A percentile compares a stretch with the other conserved stretches of the same genome.
phyloP scores from a whole-genome alignment of 306 rosid genomes.

The Pterocarpus santalinus region DNA sequence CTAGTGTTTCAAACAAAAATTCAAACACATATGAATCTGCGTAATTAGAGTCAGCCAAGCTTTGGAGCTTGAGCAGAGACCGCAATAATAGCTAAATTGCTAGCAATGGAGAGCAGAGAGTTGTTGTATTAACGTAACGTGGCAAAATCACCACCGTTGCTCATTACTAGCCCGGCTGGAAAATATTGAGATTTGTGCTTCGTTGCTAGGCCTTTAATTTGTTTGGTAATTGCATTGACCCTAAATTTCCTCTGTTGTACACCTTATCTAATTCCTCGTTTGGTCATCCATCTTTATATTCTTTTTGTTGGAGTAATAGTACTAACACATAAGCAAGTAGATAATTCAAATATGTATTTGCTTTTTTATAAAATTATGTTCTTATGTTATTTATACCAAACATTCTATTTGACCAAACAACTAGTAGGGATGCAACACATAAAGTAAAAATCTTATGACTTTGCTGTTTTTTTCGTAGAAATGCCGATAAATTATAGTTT shows the following conservation, averaged over 20 bases:
- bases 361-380: not conserved
- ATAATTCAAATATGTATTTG: not conserved
- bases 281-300: not conserved
- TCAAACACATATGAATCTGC: too few species aligned
- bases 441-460: slow-evolving; percentile 1
- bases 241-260: not conserved
- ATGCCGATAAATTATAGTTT: slow-evolving; percentile 35
- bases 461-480: slow-evolving; percentile 40
- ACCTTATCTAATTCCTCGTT: not conserved
- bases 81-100: not conserved
- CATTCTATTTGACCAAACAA: not conserved
- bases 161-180: not conserved
- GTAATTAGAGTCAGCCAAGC: not conserved
- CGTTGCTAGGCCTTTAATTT: not conserved
- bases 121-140: not conserved
- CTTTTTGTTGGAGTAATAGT: not conserved
- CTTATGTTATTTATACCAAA: not conserved
- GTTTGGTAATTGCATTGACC: not conserved
- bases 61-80: not conserved
- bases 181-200: not conserved
- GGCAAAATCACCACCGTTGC: slow-evolving; percentile 42
- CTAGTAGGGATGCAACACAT: not conserved
- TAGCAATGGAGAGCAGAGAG: not conserved
- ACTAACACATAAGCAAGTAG: not conserved
- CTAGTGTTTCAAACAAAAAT: too few species aligned